Evolutionary conservation across 148 eudicot genomes (phyloP).

Genomic region (Camellia granthamiana): DNA sequence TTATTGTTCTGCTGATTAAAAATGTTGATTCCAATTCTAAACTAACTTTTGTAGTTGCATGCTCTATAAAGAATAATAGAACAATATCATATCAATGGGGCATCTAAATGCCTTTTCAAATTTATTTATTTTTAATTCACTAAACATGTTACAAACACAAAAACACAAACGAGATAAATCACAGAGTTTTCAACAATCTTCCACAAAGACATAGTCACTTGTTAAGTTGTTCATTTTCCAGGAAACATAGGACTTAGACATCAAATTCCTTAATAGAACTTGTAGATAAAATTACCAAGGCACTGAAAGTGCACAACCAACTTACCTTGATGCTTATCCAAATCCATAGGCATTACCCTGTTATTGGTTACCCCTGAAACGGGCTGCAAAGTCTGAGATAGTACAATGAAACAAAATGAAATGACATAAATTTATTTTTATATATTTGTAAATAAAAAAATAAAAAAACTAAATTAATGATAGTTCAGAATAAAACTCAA

Average conservation of each 20-base stretch:
- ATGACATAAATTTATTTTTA: background rate
- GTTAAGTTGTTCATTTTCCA: background rate
- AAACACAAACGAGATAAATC: background rate
- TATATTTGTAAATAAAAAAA: too few relatives aligned
- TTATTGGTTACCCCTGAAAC: slow-evolving; percentile 12
- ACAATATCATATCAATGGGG: background rate
- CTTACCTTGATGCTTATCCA: slow-evolving; percentile 17
- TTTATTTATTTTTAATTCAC: background rate
- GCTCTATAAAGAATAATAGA: background rate
- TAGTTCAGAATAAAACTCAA: background rate
- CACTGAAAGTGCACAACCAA: background rate
- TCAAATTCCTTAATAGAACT: background rate
- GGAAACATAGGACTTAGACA: background rate
- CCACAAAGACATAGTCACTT: background rate
- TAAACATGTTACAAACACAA: background rate
- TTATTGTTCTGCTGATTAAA: background rate
- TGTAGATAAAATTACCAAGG: background rate
- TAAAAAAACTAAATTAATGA: background rate
- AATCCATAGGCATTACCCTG: slow-evolving; percentile 8
- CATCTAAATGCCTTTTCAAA: background rate
- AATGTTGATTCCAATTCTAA: background rate
- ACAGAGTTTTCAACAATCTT: background rate
- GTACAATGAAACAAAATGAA: background rate
- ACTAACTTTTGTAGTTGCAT: background rate
- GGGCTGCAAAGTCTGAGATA: slow-evolving; percentile 10